Base-by-base conservation (phyloP, 495 filamentous ascomycete species). In the Talaromyces trachyspermus region DNA sequence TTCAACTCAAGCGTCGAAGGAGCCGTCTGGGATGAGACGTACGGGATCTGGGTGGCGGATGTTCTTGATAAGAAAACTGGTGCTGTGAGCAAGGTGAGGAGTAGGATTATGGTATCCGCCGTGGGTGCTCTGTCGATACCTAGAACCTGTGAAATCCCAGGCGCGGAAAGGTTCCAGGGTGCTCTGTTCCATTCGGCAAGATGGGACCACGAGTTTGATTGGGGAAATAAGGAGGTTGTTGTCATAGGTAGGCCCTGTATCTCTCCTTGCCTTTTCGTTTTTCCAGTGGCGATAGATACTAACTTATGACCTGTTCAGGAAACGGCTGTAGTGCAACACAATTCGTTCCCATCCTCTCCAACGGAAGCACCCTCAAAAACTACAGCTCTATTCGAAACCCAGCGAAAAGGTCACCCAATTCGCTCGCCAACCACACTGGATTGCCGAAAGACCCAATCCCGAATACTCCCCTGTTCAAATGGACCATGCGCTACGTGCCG, bases 151-250 rank as follows among this genome's bases (percentile, higher is more conserved):
- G 72, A 77, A 41, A 70, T 78, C 14, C 69, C 23, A 63, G 74
- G 68, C 4, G 54, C 68, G 15, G 56, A 74, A 7, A 50, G 40
- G 10, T 81, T 75, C 52, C 47, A 72, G 37, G 80, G 79, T 17
- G 56, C 51, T 7, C 43, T 81, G n/a, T 69, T 82, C 48, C 80
- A 84, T 48, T 79, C 74, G 1, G 77, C 79, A 2, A 64, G 60
- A 37, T 84, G 79, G 79, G 74, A 78, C 44, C 64, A 72, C 49
- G 51, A 63, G 2, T 77, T 81, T 43, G 70, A 81, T 38, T 75
- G 70, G 58, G 45, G 60, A 14, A 67, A 64, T 42, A 82, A 81
- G 52, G 69, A 74, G 18, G 71, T 80, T 2, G 73, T 72, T 17
- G 62, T 80, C 36, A 74, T 84, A 39, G 79, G 79, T 63, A 48